These are phyloP conservation scores for Yamadazyma siamensis DNA, from an alignment of 1,139 yeast genomes.

Conservation along the genomic window DNA sequence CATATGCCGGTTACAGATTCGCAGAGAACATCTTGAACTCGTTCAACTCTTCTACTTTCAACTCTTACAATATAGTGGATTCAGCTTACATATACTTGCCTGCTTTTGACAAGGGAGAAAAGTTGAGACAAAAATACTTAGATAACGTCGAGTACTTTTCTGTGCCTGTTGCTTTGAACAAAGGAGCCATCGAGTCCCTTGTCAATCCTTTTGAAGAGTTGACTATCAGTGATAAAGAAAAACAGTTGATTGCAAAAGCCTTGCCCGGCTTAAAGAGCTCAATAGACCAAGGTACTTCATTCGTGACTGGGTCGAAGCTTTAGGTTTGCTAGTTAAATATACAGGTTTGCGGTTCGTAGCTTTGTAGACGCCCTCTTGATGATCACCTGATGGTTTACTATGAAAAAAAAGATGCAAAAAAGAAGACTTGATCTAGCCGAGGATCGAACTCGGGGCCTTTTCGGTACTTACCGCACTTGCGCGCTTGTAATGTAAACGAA, in stretches of 20 bases:
- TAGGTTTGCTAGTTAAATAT: no score
- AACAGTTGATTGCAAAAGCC: constrained; percentile 47
- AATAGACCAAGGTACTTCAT: constrained; percentile 58
- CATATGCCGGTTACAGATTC: constrained; percentile 70
- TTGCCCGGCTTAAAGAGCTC: constrained; percentile 52
- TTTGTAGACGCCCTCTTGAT: no score
- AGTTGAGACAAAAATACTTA: constrained; percentile 37
- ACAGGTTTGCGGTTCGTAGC: no score
- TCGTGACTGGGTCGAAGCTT: constrained; percentile 50
- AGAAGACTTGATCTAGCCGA: constrained; percentile 26
- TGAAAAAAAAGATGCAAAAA: constrained; percentile 5
- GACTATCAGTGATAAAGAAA: constrained; percentile 39
- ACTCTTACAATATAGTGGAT: constrained; percentile 35
- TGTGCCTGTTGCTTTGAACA: constrained; percentile 53
- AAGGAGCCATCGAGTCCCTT: constrained; percentile 48
- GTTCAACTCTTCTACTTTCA: constrained; percentile 25
- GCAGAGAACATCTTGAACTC: constrained; percentile 51
- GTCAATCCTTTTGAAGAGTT: constrained; percentile 41
- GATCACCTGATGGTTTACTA: no score
- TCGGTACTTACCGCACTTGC: constrained; percentile 24
- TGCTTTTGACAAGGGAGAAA: constrained; percentile 49
- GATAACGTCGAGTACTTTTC: constrained; percentile 54
- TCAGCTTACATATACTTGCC: constrained; percentile 62
- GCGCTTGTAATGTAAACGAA: constrained; percentile 31
- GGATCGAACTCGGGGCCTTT: constrained; percentile 36